Base-by-base conservation (phyloP, 2,329 filamentous ascomycete species). In the Lachnellula arida region DNA sequence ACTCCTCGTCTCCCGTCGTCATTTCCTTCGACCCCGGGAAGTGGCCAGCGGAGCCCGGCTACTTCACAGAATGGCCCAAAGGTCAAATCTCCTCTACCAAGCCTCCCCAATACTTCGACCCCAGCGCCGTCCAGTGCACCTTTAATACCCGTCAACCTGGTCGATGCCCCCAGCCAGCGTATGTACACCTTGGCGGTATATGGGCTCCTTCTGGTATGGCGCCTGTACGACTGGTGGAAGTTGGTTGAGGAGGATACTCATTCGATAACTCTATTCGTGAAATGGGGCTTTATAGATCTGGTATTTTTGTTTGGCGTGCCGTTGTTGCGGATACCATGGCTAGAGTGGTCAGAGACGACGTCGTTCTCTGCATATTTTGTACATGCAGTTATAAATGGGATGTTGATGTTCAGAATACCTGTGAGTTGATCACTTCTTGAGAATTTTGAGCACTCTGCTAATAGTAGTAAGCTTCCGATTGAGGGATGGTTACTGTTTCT, bases 381-480 rank as follows among this genome's bases (percentile, higher is more conserved):
- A 3, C 91, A 97, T 71, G 80, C 87, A 2, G 69, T 88, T 2
- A 72, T 89, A 51, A 91, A 97, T 75, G 88, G 86, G 64, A 86
- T 96, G 76, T 75, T 97, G 64, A 97, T 97, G 92, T 96, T 96
- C 71, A 87, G 91, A 61, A 87, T 97, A 58, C 87, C 88, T 32
- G 28, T 32, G 28, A 42, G 84, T 91, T 72, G 66, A 82, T 74
- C 57, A 57, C 15, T 28, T 32, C 19, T 23, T 7, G 43, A n/a
- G 6, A 8, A 19, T n/a, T 32, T 12, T 32, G 28, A 32, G 28
- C 9, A 32, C 9, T 32, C 54, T 22, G 61, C 57, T 62, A 54
- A 63, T 49, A 37, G 12, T 17, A 52, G 25, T 25, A 46, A 89
- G 81, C 78, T 94, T 46, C 91, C 91, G 2, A 78, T 92, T 65